A percentile compares a stretch with the other conserved stretches of the same genome.
Evolutionary conservation across 1,284 basidiomycete species (phyloP).

Genomic region (Athelia sp.): DNA sequence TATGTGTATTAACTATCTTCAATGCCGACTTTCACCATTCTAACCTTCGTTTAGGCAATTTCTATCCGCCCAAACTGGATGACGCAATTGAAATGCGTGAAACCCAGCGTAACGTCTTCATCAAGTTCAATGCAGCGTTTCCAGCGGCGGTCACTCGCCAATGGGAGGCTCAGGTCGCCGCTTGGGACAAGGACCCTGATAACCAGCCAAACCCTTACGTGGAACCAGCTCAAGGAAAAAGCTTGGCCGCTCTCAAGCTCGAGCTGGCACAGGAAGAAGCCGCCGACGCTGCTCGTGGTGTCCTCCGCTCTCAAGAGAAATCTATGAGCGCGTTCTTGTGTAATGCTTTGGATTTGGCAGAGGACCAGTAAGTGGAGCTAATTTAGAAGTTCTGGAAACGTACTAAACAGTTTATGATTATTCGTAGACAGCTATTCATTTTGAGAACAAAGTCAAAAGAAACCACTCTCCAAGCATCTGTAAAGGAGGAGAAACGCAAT

Average conservation of each 20-base stretch:
- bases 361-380: slow-evolving; percentile 5
- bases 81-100: neutral
- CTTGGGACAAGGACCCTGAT: slow-evolving; percentile 3
- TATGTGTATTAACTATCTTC: neutral
- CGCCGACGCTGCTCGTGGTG: neutral
- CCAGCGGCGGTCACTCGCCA: neutral
- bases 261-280: slow-evolving; percentile 6
- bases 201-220: slow-evolving; percentile 7
- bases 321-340: slow-evolving; percentile 4
- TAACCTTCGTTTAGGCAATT: neutral
- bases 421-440: neutral
- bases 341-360: slow-evolving; percentile 4
- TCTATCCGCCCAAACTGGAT: neutral
- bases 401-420: neutral
- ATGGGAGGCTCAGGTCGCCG: slow-evolving; percentile 4
- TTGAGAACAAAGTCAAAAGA: neutral
- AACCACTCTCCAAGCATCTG: neutral
- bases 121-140: slow-evolving; percentile 1
- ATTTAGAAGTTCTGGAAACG: neutral
- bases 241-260: neutral
- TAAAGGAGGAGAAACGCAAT: neutral
- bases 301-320: slow-evolving; percentile 2
- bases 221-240: neutral
- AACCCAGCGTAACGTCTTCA: slow-evolving; percentile 1
- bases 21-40: neutral